Evolutionary conservation across 495 filamentous ascomycete species (phyloP).

Genomic region (Trichoderma asperelloides): DNA sequence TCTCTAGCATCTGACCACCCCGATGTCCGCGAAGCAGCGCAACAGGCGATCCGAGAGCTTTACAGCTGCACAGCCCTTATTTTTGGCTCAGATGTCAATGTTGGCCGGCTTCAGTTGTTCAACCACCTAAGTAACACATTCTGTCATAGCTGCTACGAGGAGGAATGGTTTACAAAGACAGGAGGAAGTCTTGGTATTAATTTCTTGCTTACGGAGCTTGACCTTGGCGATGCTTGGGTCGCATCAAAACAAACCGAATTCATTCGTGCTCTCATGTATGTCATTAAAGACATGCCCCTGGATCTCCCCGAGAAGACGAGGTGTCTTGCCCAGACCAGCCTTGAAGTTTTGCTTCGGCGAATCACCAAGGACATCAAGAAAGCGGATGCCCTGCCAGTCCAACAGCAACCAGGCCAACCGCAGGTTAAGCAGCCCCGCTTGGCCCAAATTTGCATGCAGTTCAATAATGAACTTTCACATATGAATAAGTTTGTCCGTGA

Average conservation of each 20-base stretch:
- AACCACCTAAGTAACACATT: slow-evolving; percentile 68
- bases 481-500: slow-evolving; percentile 91
- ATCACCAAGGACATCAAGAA: slow-evolving; percentile 67
- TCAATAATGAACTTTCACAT: slow-evolving; percentile 81
- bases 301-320: slow-evolving; percentile 86
- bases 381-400: slow-evolving; percentile 61
- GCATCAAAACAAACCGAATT: slow-evolving; percentile 73
- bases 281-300: slow-evolving; percentile 92
- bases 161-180: slow-evolving; percentile 96
- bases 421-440: slow-evolving; percentile 42
- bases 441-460: slow-evolving; percentile 65
- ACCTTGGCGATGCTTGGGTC: slow-evolving; percentile 78
- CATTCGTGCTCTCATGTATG: slow-evolving; percentile 78
- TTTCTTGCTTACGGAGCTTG: slow-evolving; percentile 66
- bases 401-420: slow-evolving; percentile 25
- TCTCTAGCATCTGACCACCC: slow-evolving; percentile 73
- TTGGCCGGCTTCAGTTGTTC: slow-evolving; percentile 72
- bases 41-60: slow-evolving; percentile 64
- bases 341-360: slow-evolving; percentile 65
- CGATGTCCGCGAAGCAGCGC: slow-evolving; percentile 74
- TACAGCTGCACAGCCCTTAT: slow-evolving; percentile 71
- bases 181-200: slow-evolving; percentile 87
- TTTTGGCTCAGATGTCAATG: slow-evolving; percentile 63
- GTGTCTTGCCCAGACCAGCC: slow-evolving; percentile 65
- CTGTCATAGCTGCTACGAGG: slow-evolving; percentile 88